Conservation (phyloP, 2,329 filamentous ascomycete genomes). For the Fonsecaea multimorphosa region DNA sequence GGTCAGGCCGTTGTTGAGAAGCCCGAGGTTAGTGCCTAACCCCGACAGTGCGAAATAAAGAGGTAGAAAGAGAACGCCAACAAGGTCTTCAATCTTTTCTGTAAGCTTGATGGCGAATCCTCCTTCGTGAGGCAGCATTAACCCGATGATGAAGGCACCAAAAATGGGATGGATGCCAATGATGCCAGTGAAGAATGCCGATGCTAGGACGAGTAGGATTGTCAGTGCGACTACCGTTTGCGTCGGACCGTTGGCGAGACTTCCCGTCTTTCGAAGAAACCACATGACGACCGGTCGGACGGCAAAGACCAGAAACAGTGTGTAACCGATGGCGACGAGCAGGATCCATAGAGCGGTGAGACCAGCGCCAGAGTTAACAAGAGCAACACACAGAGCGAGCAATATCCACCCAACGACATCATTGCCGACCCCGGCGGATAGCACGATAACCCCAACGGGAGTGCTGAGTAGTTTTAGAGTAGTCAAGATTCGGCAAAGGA, state of each 20-base stretch:
- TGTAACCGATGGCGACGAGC: slow-evolving; percentile 75
- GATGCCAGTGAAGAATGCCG: slow-evolving; percentile 84
- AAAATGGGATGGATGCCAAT: slow-evolving; percentile 96
- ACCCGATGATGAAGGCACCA: slow-evolving; percentile 84
- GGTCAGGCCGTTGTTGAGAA: slow-evolving; percentile 78
- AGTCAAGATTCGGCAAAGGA: slow-evolving; percentile 90
- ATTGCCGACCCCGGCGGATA: slow-evolving; percentile 91
- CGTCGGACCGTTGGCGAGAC: slow-evolving; percentile 84
- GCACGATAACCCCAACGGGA: slow-evolving; percentile 82
- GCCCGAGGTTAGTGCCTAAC: slow-evolving; percentile 82
- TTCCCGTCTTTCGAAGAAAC: slow-evolving; percentile 74
- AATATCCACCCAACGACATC: slow-evolving; percentile 92
- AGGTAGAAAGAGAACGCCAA: slow-evolving; percentile 81
- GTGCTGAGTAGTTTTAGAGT: slow-evolving; percentile 86
- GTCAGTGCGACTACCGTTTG: slow-evolving; percentile 85
- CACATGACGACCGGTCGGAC: slow-evolving; percentile 78
- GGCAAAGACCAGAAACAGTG: slow-evolving; percentile 73
- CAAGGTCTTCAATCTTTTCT: slow-evolving; percentile 91
- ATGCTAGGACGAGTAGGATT: slow-evolving; percentile 75
- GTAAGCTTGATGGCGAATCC: slow-evolving; percentile 85
- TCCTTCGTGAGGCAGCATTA: slow-evolving; percentile 73
- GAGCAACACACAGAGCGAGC: slow-evolving; percentile 86
- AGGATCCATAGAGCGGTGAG: slow-evolving; percentile 85
- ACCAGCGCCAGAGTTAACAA: slow-evolving; percentile 86
- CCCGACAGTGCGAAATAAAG: slow-evolving; percentile 94